Evolutionary conservation across 2,329 filamentous ascomycete species (phyloP), one percentile per base, ranked within the genome.

Genomic region (Ophiostoma perfectum): DNA sequence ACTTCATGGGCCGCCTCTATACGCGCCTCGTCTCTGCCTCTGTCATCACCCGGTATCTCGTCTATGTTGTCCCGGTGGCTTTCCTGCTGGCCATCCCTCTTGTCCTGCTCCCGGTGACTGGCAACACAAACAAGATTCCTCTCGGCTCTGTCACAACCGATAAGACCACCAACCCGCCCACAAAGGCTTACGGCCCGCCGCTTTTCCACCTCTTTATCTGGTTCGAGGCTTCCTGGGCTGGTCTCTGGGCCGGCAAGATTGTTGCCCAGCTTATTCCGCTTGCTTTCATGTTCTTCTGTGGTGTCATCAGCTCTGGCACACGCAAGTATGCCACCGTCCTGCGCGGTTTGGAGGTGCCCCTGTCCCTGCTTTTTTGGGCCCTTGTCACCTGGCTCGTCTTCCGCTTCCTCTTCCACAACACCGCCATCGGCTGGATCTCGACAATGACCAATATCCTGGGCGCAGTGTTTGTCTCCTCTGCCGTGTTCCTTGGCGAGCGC

Each of bases 401-500:
- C 77, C 83, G 83, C 69, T 82, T 81, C 70, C 78, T 88, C 65
- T 86, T 86, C 70, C 73, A 72, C 58, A 72, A 76, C 38, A 73
- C 78, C 12, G 73, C 76, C 44, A 77, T 85, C 5, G 72, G 77
- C 7, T 90, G 87, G 85, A 80, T 84, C 14, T 78, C 79, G n/a
- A 82, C 82, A 62, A 78, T 93, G 73, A 84, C 85, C 72, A 86
- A 84, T 65, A 82, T 94, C 16, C 80, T 94, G 5, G 86, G 85
- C 36, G 88, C 90, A 1, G 78, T 85, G 42, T 84, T 93, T 64
- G 84, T 90, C 55, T 89, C 88, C 9, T 86, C 89, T 0, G 82
- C 89, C 65, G 84, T 94, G 18, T 88, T 91, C 70, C 83, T 94
- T 16, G 86, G 81, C n/a, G 91, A 95, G 78, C 92, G 92, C 78